Percentiles rank a stretch among this genome's conserved stretches.
Evolutionary conservation across 2,329 filamentous ascomycete species (phyloP).

Genomic region (Trichoderma simmonsii): DNA sequence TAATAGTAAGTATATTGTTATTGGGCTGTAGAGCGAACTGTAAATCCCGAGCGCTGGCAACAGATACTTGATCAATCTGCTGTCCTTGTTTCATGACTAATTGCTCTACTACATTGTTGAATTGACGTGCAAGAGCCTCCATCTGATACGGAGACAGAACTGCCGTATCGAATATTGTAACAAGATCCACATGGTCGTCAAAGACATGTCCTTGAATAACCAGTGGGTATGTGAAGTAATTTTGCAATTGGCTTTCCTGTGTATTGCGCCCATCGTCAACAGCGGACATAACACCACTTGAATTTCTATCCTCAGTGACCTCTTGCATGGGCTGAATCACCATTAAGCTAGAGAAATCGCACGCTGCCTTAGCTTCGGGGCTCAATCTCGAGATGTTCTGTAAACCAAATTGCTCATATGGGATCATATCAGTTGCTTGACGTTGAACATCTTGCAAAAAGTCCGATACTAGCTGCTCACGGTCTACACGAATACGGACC

Average conservation of each 20-base stretch:
- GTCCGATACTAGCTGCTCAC: background rate
- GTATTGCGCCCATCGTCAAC: background rate
- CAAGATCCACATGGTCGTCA: background rate
- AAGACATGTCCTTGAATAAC: background rate
- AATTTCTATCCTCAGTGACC: background rate
- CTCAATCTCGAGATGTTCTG: constrained; percentile 27
- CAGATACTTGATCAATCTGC: background rate
- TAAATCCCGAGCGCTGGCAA: background rate
- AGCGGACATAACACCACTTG: background rate
- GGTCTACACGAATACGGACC: constrained; percentile 16
- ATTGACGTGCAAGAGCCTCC: background rate
- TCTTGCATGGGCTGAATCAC: constrained; percentile 17
- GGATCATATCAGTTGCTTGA: constrained; percentile 25
- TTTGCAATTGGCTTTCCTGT: background rate
- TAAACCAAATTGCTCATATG: constrained; percentile 28
- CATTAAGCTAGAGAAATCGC: constrained; percentile 15
- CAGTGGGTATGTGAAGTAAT: constrained; percentile 12
- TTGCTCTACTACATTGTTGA: background rate
- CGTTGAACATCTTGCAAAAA: constrained; percentile 24
- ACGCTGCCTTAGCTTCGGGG: constrained; percentile 18
- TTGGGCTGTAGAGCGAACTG: background rate
- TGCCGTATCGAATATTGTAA: background rate
- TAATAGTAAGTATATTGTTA: background rate
- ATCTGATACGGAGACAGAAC: background rate
- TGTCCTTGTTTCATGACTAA: background rate